phyloP scores from a whole-genome alignment of 345 rosid species.

The Aquilaria malaccensis region DNA sequence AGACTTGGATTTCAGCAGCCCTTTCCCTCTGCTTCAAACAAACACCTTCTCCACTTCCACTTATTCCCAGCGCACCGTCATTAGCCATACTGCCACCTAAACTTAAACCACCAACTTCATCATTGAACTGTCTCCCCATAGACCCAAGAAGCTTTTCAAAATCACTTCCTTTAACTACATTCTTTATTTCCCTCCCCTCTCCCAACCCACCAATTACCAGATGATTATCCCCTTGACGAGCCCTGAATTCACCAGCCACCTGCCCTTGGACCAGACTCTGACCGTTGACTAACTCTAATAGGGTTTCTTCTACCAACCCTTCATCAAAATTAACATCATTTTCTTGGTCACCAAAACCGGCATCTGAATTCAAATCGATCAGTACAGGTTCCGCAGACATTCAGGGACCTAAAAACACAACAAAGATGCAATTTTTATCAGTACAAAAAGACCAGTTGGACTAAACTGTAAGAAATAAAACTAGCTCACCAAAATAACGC shows the following conservation, averaged over 20 bases:
- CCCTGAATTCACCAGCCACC: constrained; percentile 9
- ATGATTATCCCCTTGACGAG: neutral
- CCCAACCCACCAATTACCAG: neutral
- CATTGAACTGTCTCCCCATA: constrained; percentile 10
- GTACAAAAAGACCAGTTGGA: no score
- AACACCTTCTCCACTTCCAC: constrained; percentile 3
- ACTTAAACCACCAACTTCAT: neutral
- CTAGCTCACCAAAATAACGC: no score
- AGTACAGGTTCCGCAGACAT: constrained; percentile 29
- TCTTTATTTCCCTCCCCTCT: constrained; percentile 3
- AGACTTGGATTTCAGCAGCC: neutral
- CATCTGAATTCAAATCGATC: constrained; percentile 38
- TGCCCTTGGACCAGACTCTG: constrained; percentile 2
- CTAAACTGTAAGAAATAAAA: no score
- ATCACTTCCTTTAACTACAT: constrained; percentile 7
- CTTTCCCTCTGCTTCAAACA: constrained; percentile 1
- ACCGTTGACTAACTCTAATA: constrained; percentile 8
- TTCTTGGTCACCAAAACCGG: constrained; percentile 17
- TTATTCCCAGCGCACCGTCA: neutral
- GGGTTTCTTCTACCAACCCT: constrained; percentile 11
- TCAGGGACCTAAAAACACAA: constrained; percentile 12
- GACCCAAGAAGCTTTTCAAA: constrained; percentile 10
- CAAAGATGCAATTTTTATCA: neutral
- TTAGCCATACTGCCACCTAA: constrained; percentile 1
- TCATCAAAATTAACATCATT: constrained; percentile 12